Evolutionary conservation across 2,329 filamentous ascomycete species (phyloP), one percentile per base, ranked within the genome.

Genomic region (Coniochaeta sp.): DNA sequence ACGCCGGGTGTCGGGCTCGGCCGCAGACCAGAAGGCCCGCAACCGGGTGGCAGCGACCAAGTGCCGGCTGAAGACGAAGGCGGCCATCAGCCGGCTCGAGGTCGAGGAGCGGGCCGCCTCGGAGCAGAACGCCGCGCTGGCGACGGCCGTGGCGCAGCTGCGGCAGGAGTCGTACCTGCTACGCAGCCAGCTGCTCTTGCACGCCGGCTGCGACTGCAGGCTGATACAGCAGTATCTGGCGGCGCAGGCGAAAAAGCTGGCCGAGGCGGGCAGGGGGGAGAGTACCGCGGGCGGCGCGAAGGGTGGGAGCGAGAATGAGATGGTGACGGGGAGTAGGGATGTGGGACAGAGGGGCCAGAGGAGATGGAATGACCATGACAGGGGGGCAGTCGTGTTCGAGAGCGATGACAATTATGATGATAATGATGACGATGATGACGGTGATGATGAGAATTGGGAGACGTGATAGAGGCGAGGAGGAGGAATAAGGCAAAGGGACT

Each of bases 41-140:
- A 64, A 61, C 61, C 61, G 62, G 12, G 36, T 40, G 22, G 61
- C 61, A 2, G 61, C 61, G 12, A 61, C 34, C 22, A 58, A 58
- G 50, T 63, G 62, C 50, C 58, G 62, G 14, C 40, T 54, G 17
- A 63, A 60, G 58, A 57, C 26, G 38, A 60, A 60, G 58, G 40
- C 19, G 6, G 54, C 33, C 1, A 38, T 52, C 16, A 17, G 28
- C 33, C 17, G 26, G 9, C 60, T 61, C 9, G 36, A 57, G 56
- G 58, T 26, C 12, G 24, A 58, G 34, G 58, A 60, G 56, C 4
- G 3, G 16, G 52, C 52, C 14, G 54, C 54, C n/a, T 36, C 55
- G 17, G 6, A 24, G 22, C 31, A 12, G 22, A 36, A 40, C 55
- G 17, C 14, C 12, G 14, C 22, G 34, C 56, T 58, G 34, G 1